Base-by-base conservation (phyloP, 805 yeast species). In the Nakazawaea wyomingensis region DNA sequence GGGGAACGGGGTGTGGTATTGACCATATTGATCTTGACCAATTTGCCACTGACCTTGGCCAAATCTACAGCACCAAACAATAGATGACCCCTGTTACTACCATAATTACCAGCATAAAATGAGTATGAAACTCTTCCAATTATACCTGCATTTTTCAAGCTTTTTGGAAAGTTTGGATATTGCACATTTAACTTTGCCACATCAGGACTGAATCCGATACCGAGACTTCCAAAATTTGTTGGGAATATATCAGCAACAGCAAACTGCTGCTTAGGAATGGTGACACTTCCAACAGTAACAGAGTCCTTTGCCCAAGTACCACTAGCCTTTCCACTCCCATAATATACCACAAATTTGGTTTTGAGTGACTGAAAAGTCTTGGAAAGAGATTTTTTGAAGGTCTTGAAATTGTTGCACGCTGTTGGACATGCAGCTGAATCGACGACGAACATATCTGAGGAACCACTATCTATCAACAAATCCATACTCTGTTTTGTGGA, bases 31-130 rank as follows among this genome's bases (percentile, higher is more conserved):
- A 78, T 54, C 0, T 74, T 64, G 26, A 63, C 55, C 32, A 77
- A 54, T 18, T 50, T 38, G 13, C 85, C 85, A 0, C 56, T 34
- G 55, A 73, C 77, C 56, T 79, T 80, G 13, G 74, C 70, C 46
- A 68, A 69, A 55, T 82, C 88, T 16, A 78, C 70, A 35, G 80
- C 89, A 39, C 89, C 89, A 60, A 82, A 82, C 34, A 82, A 53
- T 8, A 82, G 61, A 11, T 64, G 56, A 16, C 85, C 86, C 1
- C 60, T 37, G 34, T 43, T 43, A 3, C 14, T 27, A 19, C 45
- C 45, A 17, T 37, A 32, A 9, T 13, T 19, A 18, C 45, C 45
- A 19, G 45, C 41, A 52, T 62, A 80, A 42, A 82, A 62, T 2
- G 85, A 78, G 56, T 77, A 82, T 3, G 71, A 71, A 36, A 63